Conservation (phyloP, 1,284 basidiomycete genomes). For the Heterobasidion occidentale region DNA sequence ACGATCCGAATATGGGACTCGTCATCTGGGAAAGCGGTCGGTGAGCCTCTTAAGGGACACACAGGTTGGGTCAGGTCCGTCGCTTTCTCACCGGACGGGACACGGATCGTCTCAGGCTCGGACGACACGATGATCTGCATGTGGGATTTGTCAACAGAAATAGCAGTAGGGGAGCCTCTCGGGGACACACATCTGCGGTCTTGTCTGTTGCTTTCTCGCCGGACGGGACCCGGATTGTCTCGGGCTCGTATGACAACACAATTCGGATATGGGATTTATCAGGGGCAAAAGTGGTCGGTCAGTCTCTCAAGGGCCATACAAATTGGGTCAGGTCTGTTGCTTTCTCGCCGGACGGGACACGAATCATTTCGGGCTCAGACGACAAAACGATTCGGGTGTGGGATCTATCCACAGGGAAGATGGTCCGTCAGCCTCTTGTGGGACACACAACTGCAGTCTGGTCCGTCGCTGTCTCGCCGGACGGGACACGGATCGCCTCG, state of each 20-base stretch:
- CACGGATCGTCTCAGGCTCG: conserved; percentile 3
- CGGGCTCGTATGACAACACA: background rate
- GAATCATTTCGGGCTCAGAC: no score
- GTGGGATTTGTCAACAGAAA: conserved; percentile 3
- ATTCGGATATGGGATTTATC: background rate
- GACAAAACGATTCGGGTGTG: no score
- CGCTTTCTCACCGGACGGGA: conserved; percentile 5
- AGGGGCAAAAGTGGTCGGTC: background rate
- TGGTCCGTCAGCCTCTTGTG: no score
- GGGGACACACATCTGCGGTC: background rate
- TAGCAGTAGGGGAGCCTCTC: background rate
- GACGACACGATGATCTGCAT: conserved; percentile 5
- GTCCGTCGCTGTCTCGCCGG: background rate
- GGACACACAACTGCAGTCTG: background rate
- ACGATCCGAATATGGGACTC: background rate
- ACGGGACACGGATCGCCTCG: background rate
- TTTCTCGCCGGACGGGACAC: no score
- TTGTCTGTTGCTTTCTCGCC: background rate
- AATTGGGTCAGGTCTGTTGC: no score
- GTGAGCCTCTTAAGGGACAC: conserved; percentile 1
- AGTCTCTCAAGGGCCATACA: background rate
- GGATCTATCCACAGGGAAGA: no score
- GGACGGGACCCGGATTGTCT: background rate
- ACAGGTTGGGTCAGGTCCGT: background rate
- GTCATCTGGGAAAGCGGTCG: background rate